A percentile compares a stretch with the other conserved stretches of the same genome.
Conservation (phyloP, 768 basidiomycete genomes). For the Pleurotus salmoneostramineus region DNA sequence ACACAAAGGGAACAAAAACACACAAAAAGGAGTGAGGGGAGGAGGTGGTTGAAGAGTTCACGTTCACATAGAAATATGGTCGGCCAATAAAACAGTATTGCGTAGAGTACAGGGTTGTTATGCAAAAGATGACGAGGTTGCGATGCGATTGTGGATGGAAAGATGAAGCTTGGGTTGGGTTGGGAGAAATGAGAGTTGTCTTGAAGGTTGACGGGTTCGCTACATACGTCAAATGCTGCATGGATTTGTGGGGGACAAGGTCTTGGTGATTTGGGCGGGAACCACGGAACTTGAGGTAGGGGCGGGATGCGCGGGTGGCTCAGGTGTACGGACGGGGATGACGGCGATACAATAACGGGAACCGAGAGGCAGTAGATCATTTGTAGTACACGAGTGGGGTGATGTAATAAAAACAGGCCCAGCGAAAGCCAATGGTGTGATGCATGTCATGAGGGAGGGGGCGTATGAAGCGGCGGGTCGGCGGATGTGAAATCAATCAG, state of each 20-base stretch:
- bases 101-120: not conserved
- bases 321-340: not conserved
- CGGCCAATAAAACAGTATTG: not conserved
- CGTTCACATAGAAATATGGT: not conserved
- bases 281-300: not conserved
- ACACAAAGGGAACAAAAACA: no score
- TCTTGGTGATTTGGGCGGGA: not conserved
- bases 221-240: slow-evolving; percentile 7
- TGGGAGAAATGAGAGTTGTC: not conserved
- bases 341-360: slow-evolving; percentile 2
- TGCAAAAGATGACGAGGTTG: not conserved
- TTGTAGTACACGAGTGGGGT: slow-evolving; percentile 8
- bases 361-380: not conserved
- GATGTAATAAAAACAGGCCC: slow-evolving; percentile 6
- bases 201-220: not conserved
- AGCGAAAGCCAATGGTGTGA: not conserved
- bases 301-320: not conserved
- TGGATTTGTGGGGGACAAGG: not conserved
- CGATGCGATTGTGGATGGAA: not conserved
- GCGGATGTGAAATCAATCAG: not conserved
- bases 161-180: not conserved
- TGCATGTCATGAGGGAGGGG: slow-evolving; percentile 1
- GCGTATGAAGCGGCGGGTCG: not conserved
- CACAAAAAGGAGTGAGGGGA: no score
- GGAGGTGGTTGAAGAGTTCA: no score